Conservation (phyloP, 2,329 filamentous ascomycete genomes). For the Volutella citrinella region DNA sequence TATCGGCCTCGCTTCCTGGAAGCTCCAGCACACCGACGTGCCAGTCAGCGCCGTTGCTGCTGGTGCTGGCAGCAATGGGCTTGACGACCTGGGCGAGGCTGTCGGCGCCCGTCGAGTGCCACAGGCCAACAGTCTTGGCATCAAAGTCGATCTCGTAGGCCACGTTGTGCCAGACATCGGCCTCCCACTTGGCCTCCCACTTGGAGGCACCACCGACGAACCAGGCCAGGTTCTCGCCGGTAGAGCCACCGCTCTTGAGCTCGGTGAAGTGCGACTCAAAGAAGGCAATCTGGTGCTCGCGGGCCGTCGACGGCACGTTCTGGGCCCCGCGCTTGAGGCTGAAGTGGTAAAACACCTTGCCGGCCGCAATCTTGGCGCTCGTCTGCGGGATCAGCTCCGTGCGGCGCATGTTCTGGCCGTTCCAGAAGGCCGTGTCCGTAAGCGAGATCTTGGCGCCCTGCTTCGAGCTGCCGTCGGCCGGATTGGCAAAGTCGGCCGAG, state of each 20-base stretch:
- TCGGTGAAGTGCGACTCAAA: conserved; percentile 74
- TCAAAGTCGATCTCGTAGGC: conserved; percentile 71
- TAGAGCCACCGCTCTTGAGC: conserved; percentile 61
- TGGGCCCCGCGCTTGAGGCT: conserved; percentile 57
- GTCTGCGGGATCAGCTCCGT: conserved; percentile 74
- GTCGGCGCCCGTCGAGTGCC: conserved; percentile 64
- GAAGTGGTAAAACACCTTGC: conserved; percentile 71
- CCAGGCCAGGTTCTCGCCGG: conserved; percentile 59
- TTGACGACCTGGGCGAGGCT: conserved; percentile 57
- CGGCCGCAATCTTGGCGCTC: conserved; percentile 59
- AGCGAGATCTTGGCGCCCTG: conserved; percentile 70
- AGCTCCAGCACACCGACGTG: conserved; percentile 69
- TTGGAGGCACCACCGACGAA: conserved; percentile 57
- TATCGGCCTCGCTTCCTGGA: conserved; percentile 52
- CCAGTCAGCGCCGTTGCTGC: conserved; percentile 69
- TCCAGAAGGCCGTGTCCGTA: conserved; percentile 63
- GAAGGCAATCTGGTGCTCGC: conserved; percentile 64
- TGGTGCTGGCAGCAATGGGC: conserved; percentile 58
- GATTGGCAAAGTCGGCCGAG: conserved; percentile 59
- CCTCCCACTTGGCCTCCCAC: conserved; percentile 60
- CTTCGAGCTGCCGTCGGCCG: conserved; percentile 56
- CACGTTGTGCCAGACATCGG: conserved; percentile 71
- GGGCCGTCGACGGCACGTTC: conserved; percentile 58
- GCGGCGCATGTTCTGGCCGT: conserved; percentile 69
- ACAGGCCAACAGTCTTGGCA: conserved; percentile 61